A percentile compares a stretch with the other conserved stretches of the same genome.
Conservation (phyloP, 1,139 yeast species). For the Chernovozyma sophiae-reginae region DNA sequence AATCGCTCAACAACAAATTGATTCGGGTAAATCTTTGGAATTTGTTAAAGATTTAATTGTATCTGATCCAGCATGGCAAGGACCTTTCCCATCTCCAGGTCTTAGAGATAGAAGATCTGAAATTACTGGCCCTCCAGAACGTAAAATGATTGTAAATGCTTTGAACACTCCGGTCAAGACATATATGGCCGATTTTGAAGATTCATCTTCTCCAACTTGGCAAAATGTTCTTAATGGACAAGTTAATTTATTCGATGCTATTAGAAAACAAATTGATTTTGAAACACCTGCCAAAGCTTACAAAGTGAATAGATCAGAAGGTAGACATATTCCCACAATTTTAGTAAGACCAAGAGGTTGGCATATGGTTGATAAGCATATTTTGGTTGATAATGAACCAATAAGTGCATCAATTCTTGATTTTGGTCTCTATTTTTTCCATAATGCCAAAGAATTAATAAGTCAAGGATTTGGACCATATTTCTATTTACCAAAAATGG, state of each 20-base stretch:
- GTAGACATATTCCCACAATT: constrained; percentile 13
- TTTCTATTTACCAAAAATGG: constrained; percentile 29
- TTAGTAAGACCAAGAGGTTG: constrained; percentile 19
- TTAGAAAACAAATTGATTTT: constrained; percentile 14
- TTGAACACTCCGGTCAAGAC: constrained; percentile 17
- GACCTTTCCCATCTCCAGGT: constrained; percentile 14
- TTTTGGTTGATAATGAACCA: constrained; percentile 15
- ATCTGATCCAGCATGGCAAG: constrained; percentile 15
- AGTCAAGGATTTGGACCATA: constrained; percentile 24
- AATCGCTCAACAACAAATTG: constrained; percentile 11
- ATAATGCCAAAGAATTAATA: constrained; percentile 20
- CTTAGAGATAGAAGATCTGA: constrained; percentile 17
- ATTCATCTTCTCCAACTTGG: constrained; percentile 17
- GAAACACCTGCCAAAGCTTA: constrained; percentile 12
- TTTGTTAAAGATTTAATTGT: constrained; percentile 10
- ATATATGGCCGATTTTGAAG: constrained; percentile 18
- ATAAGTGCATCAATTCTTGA: constrained; percentile 16
- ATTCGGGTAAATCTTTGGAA: constrained; percentile 12
- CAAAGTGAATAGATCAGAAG: constrained; percentile 9
- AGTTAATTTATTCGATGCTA: constrained; percentile 16
- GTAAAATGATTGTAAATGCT: constrained; percentile 18
- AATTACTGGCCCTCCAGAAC: constrained; percentile 18
- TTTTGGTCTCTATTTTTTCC: constrained; percentile 16
- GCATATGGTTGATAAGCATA: constrained; percentile 19
- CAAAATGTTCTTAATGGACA: constrained; percentile 24